phyloP scores from a whole-genome alignment of 169 alveolate genomes.

The Neospora caninum region DNA sequence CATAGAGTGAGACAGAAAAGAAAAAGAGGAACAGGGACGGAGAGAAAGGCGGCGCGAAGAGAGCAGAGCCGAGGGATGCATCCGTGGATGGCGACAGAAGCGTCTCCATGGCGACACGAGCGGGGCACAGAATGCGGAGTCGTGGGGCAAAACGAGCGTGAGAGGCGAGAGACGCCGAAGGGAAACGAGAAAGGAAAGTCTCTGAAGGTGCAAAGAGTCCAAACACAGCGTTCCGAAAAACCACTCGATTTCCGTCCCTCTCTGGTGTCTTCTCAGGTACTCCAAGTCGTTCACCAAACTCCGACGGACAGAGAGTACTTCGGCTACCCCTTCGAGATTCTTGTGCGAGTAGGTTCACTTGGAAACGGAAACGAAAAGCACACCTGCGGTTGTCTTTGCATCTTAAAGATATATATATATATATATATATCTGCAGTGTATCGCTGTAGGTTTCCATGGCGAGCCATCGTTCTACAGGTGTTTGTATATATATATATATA shows the following conservation, averaged over 20 bases:
- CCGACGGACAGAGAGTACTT: slow-evolving; percentile 56
- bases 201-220: background rate
- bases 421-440: background rate
- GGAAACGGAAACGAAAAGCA: background rate
- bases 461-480: background rate
- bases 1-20: too few species aligned
- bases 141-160: too few species aligned
- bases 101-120: too few species aligned
- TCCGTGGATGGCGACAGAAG: too few species aligned
- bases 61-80: too few species aligned
- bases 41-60: too few species aligned
- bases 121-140: too few species aligned
- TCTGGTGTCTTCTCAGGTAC: slow-evolving; percentile 30
- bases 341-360: slow-evolving; percentile 29
- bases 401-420: background rate
- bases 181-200: background rate
- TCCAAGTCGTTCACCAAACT: slow-evolving; percentile 50
- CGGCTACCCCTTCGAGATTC: slow-evolving; percentile 60
- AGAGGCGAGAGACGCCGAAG: background rate
- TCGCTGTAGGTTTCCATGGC: background rate
- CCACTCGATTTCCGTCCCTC: background rate
- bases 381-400: background rate
- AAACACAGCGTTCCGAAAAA: background rate
- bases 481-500: background rate
- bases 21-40: too few species aligned